Percentiles rank a stretch among this genome's conserved stretches.
phyloP scores from a whole-genome alignment of 352 stramenopile species.

The Pythium folliculosum region DNA sequence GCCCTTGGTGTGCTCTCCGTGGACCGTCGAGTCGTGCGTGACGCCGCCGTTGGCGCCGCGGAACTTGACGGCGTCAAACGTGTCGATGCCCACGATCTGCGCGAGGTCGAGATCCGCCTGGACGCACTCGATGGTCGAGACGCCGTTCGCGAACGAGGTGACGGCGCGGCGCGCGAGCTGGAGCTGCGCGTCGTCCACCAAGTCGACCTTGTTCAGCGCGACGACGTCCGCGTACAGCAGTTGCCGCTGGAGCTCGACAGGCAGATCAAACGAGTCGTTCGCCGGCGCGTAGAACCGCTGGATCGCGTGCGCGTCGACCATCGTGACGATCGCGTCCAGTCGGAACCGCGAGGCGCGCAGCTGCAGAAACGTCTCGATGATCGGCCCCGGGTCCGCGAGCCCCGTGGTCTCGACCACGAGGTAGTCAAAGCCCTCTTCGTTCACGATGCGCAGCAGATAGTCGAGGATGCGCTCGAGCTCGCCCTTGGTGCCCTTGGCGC shows the following conservation, averaged over 20 bases:
- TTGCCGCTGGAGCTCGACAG: constrained; percentile 66
- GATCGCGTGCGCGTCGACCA: constrained; percentile 90
- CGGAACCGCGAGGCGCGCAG: constrained; percentile 88
- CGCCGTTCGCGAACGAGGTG: constrained; percentile 52
- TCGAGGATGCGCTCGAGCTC: constrained; percentile 93
- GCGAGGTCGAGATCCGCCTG: constrained; percentile 54
- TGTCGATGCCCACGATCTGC: constrained; percentile 67
- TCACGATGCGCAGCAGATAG: constrained; percentile 64
- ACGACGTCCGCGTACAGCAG: constrained; percentile 71
- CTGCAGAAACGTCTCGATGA: constrained; percentile 97
- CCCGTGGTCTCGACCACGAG: constrained; percentile 98
- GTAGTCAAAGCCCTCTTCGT: constrained; percentile 93
- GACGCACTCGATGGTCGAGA: constrained; percentile 41
- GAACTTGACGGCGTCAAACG: constrained; percentile 73
- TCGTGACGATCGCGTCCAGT: constrained; percentile 95
- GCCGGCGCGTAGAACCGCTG: constrained; percentile 43
- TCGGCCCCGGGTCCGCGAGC: constrained; percentile 95
- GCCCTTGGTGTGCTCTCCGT: constrained; percentile 45
- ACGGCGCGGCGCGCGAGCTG: constrained; percentile 37
- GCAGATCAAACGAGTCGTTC: constrained; percentile 37
- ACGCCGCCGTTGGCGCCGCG: constrained; percentile 15
- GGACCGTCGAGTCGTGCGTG: not conserved
- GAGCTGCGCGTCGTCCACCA: constrained; percentile 40
- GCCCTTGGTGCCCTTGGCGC: constrained; percentile 90
- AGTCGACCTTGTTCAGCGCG: constrained; percentile 74